Conservation (phyloP, 2,329 filamentous ascomycete genomes). For the Cercospora brassicicola region DNA sequence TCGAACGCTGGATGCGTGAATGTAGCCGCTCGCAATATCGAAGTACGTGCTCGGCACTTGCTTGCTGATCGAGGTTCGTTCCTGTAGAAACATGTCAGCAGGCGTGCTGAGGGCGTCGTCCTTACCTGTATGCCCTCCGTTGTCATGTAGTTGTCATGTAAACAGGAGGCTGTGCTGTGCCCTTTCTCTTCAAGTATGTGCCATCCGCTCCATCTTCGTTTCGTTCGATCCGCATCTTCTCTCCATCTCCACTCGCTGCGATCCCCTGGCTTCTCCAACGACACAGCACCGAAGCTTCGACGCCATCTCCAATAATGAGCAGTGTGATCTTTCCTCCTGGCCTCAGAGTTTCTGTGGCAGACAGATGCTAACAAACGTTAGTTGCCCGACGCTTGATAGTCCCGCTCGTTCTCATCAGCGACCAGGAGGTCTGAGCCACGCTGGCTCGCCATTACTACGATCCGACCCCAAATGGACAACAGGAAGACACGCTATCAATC, state of each 20-base stretch:
- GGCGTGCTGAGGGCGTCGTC: background rate
- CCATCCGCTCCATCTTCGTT: background rate
- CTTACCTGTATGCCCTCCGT: background rate
- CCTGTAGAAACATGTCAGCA: background rate
- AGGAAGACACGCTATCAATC: background rate
- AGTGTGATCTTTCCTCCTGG: background rate
- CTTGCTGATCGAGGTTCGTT: background rate
- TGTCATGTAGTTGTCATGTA: background rate
- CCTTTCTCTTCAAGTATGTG: background rate
- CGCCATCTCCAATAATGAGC: background rate
- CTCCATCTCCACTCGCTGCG: background rate
- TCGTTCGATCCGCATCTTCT: background rate
- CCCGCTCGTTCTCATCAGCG: constrained; percentile 1
- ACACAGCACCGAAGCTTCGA: background rate
- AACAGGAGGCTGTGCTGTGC: background rate
- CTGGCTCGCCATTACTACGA: background rate
- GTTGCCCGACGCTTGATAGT: background rate
- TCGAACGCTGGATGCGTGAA: background rate
- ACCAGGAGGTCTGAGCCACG: background rate
- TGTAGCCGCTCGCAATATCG: background rate
- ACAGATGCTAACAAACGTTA: background rate
- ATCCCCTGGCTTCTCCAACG: background rate
- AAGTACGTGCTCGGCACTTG: background rate
- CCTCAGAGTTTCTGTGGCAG: background rate
- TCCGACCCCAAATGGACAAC: background rate